Conservation (phyloP, 495 filamentous ascomycete genomes). For the Penicillium flavigenum region DNA sequence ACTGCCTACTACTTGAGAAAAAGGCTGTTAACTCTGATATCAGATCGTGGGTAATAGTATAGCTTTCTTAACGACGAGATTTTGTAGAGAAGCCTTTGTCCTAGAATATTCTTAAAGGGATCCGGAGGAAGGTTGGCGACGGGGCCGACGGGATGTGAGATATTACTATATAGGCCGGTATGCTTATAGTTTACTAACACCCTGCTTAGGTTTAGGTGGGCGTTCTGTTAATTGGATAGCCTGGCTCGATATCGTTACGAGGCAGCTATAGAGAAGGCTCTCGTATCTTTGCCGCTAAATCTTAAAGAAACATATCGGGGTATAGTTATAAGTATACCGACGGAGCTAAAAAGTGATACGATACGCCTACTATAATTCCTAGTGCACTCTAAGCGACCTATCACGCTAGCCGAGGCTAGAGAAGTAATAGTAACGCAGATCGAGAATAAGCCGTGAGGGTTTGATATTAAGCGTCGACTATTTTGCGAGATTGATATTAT, state of each 20-base stretch:
- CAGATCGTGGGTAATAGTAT: slow-evolving; percentile 22
- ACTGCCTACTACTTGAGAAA: slow-evolving; percentile 18
- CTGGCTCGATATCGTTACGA: slow-evolving; percentile 30
- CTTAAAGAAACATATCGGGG: slow-evolving; percentile 40
- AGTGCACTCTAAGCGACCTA: slow-evolving; percentile 24
- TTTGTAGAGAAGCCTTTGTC: slow-evolving; percentile 25
- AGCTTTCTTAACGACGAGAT: slow-evolving; percentile 24
- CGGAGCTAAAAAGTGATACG: slow-evolving; percentile 14
- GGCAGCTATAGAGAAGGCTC: slow-evolving; percentile 23
- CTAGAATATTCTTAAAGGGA: slow-evolving; percentile 18
- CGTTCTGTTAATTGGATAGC: slow-evolving; percentile 39
- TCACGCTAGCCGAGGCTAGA: slow-evolving; percentile 21
- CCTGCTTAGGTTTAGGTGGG: slow-evolving; percentile 43
- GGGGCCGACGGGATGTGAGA: slow-evolving; percentile 40
- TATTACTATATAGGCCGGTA: slow-evolving; percentile 10
- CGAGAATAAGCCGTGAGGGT: slow-evolving; percentile 9
- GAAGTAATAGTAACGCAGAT: slow-evolving; percentile 27
- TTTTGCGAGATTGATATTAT: slow-evolving; percentile 23
- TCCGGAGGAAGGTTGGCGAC: slow-evolving; percentile 22
- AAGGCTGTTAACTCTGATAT: slow-evolving; percentile 30
- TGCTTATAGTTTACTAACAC: slow-evolving; percentile 13
- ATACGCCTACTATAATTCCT: slow-evolving; percentile 28
- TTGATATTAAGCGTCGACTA: slow-evolving; percentile 20
- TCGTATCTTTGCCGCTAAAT: slow-evolving; percentile 34
- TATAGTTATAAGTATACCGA: slow-evolving; percentile 29